phyloP scores from a whole-genome alignment of 106 monocot species.

The Allium sativum region DNA sequence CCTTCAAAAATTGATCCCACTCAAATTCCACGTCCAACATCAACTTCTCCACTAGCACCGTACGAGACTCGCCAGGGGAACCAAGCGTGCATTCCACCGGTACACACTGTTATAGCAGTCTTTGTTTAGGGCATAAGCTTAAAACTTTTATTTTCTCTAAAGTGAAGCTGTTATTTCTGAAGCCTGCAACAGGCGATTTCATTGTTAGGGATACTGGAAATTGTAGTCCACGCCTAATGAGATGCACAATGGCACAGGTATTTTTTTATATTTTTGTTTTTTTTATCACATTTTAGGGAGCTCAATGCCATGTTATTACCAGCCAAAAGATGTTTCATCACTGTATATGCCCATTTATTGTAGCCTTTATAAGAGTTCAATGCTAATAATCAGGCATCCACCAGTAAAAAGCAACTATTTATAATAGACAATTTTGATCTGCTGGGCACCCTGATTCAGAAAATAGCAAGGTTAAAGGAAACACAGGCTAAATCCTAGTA shows the following conservation, averaged over 20 bases:
- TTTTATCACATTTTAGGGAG: too few species aligned
- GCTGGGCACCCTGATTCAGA: too few species aligned
- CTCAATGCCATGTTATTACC: too few species aligned
- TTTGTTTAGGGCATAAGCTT: not conserved
- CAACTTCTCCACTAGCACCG: slow-evolving; percentile 36
- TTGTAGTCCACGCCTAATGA: slow-evolving; percentile 93
- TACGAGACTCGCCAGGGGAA: slow-evolving; percentile 89
- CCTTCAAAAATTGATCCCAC: slow-evolving; percentile 87
- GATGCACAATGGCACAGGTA: slow-evolving; percentile 96
- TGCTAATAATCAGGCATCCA: too few species aligned
- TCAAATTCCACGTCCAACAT: slow-evolving; percentile 81
- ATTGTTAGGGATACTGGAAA: slow-evolving; percentile 86
- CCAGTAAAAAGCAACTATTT: too few species aligned
- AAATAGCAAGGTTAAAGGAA: too few species aligned
- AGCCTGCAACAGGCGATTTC: slow-evolving; percentile 88
- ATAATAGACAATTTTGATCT: too few species aligned
- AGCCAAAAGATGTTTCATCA: too few species aligned
- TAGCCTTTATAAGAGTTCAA: too few species aligned
- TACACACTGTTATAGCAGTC: slow-evolving; percentile 17
- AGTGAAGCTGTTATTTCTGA: slow-evolving; percentile 7
- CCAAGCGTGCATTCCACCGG: slow-evolving; percentile 67
- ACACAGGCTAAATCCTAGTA: too few species aligned
- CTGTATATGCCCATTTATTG: too few species aligned
- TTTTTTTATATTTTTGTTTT: not conserved
- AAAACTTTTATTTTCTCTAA: not conserved